These are phyloP conservation scores for Pyricularia grisea DNA, from an alignment of 2,329 filamentous ascomycete species.

Conservation along the genomic window DNA sequence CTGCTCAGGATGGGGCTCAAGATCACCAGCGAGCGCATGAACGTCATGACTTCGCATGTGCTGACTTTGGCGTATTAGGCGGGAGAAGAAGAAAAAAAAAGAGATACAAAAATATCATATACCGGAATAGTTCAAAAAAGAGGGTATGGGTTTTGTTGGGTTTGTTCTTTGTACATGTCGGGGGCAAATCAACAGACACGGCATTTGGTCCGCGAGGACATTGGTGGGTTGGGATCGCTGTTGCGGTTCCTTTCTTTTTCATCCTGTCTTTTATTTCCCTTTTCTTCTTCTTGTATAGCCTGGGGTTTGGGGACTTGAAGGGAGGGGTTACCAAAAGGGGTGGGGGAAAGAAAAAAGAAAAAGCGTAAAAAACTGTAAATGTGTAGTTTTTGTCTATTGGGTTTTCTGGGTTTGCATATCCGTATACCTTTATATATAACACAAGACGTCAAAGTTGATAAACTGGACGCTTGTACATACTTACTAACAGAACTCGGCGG, in stretches of 20 bases:
- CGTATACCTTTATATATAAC: background rate
- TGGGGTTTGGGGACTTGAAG: background rate
- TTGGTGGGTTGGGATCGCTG: background rate
- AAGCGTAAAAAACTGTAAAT: background rate
- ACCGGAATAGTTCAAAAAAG: no score
- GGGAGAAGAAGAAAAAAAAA: no score
- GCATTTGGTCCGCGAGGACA: background rate
- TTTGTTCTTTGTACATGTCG: background rate
- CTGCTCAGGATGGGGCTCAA: conserved; percentile 82
- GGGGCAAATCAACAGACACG: background rate
- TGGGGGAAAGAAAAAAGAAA: no score
- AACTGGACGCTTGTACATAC: background rate
- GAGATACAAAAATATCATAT: no score
- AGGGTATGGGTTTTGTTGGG: background rate
- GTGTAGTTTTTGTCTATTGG: background rate
- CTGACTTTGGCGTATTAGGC: conserved; percentile 30
- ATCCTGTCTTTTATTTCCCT: background rate
- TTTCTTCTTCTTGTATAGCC: background rate
- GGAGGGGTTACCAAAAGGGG: background rate
- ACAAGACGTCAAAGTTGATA: background rate
- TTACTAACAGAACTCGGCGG: background rate
- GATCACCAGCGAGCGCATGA: conserved; percentile 89
- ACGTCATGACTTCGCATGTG: conserved; percentile 46
- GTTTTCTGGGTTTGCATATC: background rate
- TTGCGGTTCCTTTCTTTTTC: background rate